Percentiles rank a stretch among this genome's conserved stretches.
Conservation (phyloP, 129 eudicot genomes). For the Flaveria robusta region DNA sequence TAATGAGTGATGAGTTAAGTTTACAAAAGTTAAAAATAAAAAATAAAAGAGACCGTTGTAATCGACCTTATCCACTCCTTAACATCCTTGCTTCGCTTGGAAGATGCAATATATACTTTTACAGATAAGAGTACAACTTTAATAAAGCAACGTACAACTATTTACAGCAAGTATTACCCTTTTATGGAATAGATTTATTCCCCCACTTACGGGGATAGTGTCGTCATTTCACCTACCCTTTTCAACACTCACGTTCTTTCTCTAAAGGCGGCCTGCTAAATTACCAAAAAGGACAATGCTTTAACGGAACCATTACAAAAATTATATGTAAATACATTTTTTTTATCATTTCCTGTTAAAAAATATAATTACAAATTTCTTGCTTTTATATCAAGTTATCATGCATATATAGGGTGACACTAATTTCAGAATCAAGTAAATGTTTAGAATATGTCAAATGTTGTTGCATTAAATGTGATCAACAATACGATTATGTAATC, state of each 20-base stretch:
- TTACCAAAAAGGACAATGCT: conserved; percentile 40
- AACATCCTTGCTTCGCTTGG: conserved; percentile 34
- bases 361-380: too few species aligned
- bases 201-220: conserved; percentile 29
- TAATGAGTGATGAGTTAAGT: background rate
- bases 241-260: conserved; percentile 52
- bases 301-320: conserved; percentile 9
- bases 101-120: conserved; percentile 33
- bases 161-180: background rate
- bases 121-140: conserved; percentile 39
- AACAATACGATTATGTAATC: too few species aligned
- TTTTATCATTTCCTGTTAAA: too few species aligned
- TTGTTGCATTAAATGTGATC: too few species aligned
- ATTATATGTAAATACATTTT: too few species aligned
- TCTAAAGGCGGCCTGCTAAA: conserved; percentile 47
- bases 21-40: background rate
- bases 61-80: conserved; percentile 32
- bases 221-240: conserved; percentile 38
- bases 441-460: too few species aligned
- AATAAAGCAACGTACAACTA: conserved; percentile 31
- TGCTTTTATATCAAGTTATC: background rate
- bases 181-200: background rate
- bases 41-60: background rate
- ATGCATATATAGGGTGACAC: too few species aligned
- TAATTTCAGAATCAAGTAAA: too few species aligned